Conservation (phyloP, 495 filamentous ascomycete genomes). For the Clavariopsis aquatica region DNA sequence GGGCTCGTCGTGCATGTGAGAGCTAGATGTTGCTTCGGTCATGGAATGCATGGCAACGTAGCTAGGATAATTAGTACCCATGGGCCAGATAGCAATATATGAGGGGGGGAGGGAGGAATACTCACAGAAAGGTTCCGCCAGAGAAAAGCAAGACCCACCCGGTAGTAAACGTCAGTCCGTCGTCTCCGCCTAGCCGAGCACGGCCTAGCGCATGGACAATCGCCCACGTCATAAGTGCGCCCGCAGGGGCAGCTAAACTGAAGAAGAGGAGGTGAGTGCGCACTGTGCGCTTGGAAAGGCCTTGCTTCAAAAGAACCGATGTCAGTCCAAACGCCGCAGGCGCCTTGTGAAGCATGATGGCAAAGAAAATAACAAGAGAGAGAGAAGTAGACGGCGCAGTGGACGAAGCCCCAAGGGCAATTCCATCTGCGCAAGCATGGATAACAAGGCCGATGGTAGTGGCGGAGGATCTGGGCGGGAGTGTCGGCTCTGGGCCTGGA, state of each 20-base stretch:
- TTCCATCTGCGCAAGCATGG: constrained; percentile 93
- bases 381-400: constrained; percentile 62
- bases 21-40: constrained; percentile 69
- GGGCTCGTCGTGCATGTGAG: constrained; percentile 54
- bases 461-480: constrained; percentile 50
- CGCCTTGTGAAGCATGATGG: constrained; percentile 96
- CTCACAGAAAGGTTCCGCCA: constrained; percentile 92
- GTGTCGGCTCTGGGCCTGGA: constrained; percentile 21
- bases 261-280: constrained; percentile 86
- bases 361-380: constrained; percentile 87
- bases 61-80: constrained; percentile 47
- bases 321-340: constrained; percentile 95
- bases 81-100: background rate
- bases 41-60: constrained; percentile 99
- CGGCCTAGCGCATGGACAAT: constrained; percentile 69
- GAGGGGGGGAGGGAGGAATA: constrained; percentile 22
- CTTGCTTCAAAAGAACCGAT: constrained; percentile 83
- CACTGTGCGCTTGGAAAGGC: constrained; percentile 79
- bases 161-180: constrained; percentile 77
- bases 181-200: constrained; percentile 48
- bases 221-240: constrained; percentile 80
- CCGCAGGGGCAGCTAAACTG: constrained; percentile 84
- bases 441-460: constrained; percentile 95
- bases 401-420: constrained; percentile 88
- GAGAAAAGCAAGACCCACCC: constrained; percentile 90